Percentiles rank a stretch among this genome's conserved stretches.
Evolutionary conservation across 345 rosid genomes (phyloP).

Genomic region (Raphanus sativus): DNA sequence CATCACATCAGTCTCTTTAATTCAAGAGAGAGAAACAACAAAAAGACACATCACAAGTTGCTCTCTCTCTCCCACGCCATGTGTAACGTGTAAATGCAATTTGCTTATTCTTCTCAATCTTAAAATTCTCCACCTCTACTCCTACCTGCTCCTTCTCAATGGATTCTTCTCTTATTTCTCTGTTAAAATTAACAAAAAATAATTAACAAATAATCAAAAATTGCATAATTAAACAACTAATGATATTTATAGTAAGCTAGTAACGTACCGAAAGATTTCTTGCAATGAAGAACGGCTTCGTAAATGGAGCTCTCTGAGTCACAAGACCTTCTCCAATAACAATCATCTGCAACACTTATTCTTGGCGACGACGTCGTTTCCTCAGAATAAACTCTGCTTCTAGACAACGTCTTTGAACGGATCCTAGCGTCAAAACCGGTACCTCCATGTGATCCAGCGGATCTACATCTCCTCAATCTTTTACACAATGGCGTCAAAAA

Average conservation of each 20-base stretch:
- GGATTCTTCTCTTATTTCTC: slow-evolving; percentile 26
- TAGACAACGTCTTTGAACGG: slow-evolving; percentile 27
- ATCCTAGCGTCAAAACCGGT: slow-evolving; percentile 30
- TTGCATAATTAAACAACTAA: neutral
- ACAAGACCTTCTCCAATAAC: slow-evolving; percentile 72
- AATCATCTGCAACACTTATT: slow-evolving; percentile 54
- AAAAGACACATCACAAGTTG: slow-evolving; percentile 43
- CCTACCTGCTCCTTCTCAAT: slow-evolving; percentile 25
- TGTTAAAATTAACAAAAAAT: slow-evolving; percentile 9
- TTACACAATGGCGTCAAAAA: slow-evolving; percentile 67
- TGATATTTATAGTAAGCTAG: neutral
- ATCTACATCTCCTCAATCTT: slow-evolving; percentile 50
- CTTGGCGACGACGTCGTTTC: slow-evolving; percentile 68
- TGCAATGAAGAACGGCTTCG: slow-evolving; percentile 97
- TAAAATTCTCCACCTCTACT: slow-evolving; percentile 32
- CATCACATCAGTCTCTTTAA: slow-evolving; percentile 39
- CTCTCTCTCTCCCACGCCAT: slow-evolving; percentile 37
- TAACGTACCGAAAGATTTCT: slow-evolving; percentile 68
- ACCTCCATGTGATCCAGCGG: slow-evolving; percentile 46
- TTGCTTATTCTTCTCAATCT: slow-evolving; percentile 29
- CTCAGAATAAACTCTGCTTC: slow-evolving; percentile 54
- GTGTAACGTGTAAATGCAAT: slow-evolving; percentile 34
- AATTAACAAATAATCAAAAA: neutral
- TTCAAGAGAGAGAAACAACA: slow-evolving; percentile 39
- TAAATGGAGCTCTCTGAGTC: slow-evolving; percentile 89